Percentiles rank a stretch among this genome's conserved stretches.
Evolutionary conservation across 306 rosid species (phyloP).

Genomic region (Hippophae gyantsensis): DNA sequence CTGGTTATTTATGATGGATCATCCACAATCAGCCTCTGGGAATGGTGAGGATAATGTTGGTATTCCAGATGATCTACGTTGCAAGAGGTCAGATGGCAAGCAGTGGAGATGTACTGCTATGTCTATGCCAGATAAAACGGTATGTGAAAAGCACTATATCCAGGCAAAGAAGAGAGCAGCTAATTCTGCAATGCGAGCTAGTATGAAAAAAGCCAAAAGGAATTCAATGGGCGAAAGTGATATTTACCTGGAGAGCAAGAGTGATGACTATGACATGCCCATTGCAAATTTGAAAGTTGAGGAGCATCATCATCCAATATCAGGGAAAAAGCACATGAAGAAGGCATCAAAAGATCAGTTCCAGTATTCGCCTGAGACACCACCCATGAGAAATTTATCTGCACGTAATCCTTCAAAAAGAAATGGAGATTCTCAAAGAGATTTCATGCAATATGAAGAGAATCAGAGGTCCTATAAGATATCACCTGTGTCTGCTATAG

Average conservation of each 20-base stretch:
- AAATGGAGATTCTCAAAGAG: conserved; percentile 37
- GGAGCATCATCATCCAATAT: conserved; percentile 20
- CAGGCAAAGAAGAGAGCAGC: conserved; percentile 98
- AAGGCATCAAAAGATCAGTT: conserved; percentile 57
- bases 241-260: conserved; percentile 53
- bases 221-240: conserved; percentile 57
- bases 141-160: conserved; percentile 94
- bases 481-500: conserved; percentile 39
- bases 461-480: conserved; percentile 47
- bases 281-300: conserved; percentile 27
- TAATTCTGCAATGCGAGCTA: conserved; percentile 96
- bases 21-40: conserved; percentile 33
- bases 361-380: conserved; percentile 45
- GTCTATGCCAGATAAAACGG: conserved; percentile 99
- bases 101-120: conserved; percentile 96
- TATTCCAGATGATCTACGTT: conserved; percentile 87
- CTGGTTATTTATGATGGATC: conserved; percentile 37
- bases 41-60: conserved; percentile 66
- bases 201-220: conserved; percentile 77
- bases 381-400: conserved; percentile 28
- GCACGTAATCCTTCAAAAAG: conserved; percentile 18
- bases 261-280: conserved; percentile 63
- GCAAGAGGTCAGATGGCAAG: conserved; percentile 97
- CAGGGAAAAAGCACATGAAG: conserved; percentile 45
- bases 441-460: conserved; percentile 40